A percentile compares a stretch with the other conserved stretches of the same genome.
phyloP scores from a whole-genome alignment of 805 yeast genomes.

The Candida pini region DNA sequence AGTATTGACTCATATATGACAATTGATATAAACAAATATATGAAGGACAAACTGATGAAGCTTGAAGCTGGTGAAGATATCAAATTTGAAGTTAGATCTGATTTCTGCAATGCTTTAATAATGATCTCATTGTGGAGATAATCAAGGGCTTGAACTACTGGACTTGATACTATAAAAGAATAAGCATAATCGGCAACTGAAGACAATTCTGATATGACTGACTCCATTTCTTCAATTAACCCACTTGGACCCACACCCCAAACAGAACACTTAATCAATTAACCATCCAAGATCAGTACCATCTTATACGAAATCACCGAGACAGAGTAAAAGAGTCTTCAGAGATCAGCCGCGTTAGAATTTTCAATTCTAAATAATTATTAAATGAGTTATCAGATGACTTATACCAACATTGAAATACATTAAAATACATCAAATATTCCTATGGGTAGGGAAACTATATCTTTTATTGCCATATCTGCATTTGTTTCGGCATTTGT shows the following conservation, averaged over 20 bases:
- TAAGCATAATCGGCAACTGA: neutral
- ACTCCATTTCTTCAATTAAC: no score
- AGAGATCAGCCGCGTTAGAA: no score
- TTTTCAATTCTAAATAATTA: no score
- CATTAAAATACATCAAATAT: no score
- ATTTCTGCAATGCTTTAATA: conserved; percentile 7
- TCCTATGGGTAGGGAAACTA: neutral
- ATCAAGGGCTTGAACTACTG: neutral
- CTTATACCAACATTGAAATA: no score
- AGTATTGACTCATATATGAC: conserved; percentile 20
- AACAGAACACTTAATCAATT: no score
- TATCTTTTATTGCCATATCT: neutral
- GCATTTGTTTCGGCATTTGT: neutral
- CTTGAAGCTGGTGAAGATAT: conserved; percentile 17
- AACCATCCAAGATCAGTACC: no score
- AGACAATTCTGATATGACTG: no score
- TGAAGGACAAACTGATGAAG: conserved; percentile 21
- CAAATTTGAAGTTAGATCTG: conserved; percentile 19
- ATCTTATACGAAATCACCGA: no score
- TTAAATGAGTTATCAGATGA: no score
- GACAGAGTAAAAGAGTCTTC: no score
- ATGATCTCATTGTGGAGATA: conserved; percentile 10
- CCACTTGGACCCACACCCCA: no score
- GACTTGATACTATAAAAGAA: neutral
- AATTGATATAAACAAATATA: conserved; percentile 17